Evolutionary conservation across 495 filamentous ascomycete species (phyloP), one percentile per base, ranked within the genome.

Genomic region (Penicillium lividum): DNA sequence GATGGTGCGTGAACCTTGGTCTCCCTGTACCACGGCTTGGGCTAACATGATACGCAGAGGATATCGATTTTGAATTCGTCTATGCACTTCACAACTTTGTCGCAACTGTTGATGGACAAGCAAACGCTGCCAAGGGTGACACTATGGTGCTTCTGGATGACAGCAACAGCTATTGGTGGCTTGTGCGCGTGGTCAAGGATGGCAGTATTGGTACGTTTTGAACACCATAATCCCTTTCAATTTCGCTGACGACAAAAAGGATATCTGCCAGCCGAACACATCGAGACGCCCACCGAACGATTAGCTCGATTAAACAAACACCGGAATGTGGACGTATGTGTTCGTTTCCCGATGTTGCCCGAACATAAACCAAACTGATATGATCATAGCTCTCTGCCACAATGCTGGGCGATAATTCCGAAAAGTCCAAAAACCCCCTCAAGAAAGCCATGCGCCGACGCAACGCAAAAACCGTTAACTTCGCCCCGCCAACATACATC

Each of bases 101-200:
- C 53, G 94, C 94, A 34, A 98, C 93, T 1, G 94, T 98, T 51
- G 95, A 99, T 74, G 94, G 94, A 7, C 94, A 99, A 74, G 94
- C 94, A 56, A 98, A 98, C 79, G 94, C 94, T 47, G 91, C 90
- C 9, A 99, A 99, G 77, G 94, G 94, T 33, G 94, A 99, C 67
- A 97, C 93, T 15, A 99, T 99, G 94, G 92, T 97, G n/a, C 84
- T 99, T 42, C 83, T 99, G n/a, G 94, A 98, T 70, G 94, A 99
- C 66, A 97, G 91, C 71, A 99, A 99, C 77, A 97, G 92, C 72
- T 99, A 99, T 70, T 99, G 94, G 94, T 99, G 94, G 94, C 84
- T 99, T 40, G 94, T 99, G 13, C 83, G 93, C 52, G 91, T 99
- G 18, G 92, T 97, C 11, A 97, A 97, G 73, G 95, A 98, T 72